These are phyloP conservation scores for Pisolithus albus DNA, from an alignment of 768 basidiomycete genomes.

Conservation along the genomic window DNA sequence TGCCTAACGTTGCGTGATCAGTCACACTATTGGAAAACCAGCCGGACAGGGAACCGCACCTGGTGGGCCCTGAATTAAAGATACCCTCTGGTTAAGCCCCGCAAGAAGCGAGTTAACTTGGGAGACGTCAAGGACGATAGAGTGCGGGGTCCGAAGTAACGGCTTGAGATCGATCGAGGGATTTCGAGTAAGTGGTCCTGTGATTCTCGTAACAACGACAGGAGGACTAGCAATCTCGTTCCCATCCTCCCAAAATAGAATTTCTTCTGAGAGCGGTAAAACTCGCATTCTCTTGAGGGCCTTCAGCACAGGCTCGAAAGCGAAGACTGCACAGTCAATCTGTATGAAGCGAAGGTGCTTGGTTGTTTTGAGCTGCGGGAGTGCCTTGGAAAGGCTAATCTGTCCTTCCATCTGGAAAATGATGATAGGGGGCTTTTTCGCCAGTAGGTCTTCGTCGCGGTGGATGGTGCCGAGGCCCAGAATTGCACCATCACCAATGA, in stretches of 20 bases:
- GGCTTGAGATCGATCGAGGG: conserved; percentile 35
- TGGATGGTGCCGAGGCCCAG: conserved; percentile 48
- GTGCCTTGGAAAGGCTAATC: conserved; percentile 30
- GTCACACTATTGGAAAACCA: not conserved
- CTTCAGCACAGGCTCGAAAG: conserved; percentile 56
- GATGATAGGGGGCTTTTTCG: conserved; percentile 41
- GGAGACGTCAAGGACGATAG: conserved; percentile 44
- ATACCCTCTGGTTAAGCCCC: conserved; percentile 49
- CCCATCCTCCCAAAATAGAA: conserved; percentile 47
- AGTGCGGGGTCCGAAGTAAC: conserved; percentile 30
- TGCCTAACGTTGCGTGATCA: conserved; percentile 35
- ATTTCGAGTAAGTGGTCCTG: conserved; percentile 25
- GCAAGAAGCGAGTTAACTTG: conserved; percentile 42
- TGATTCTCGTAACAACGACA: conserved; percentile 9
- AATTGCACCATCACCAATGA: conserved; percentile 42
- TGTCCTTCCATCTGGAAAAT: conserved; percentile 48
- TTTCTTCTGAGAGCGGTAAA: conserved; percentile 43
- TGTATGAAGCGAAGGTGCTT: conserved; percentile 41
- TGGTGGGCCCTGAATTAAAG: conserved; percentile 66
- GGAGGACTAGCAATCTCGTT: conserved; percentile 8
- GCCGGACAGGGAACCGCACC: conserved; percentile 33
- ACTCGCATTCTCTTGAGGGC: conserved; percentile 41
- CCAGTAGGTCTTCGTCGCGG: conserved; percentile 48
- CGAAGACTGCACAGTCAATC: conserved; percentile 55
- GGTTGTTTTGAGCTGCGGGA: conserved; percentile 34